phyloP scores from a whole-genome alignment of 2,329 filamentous ascomycete species.

The Trichoderma cornu-damae region DNA sequence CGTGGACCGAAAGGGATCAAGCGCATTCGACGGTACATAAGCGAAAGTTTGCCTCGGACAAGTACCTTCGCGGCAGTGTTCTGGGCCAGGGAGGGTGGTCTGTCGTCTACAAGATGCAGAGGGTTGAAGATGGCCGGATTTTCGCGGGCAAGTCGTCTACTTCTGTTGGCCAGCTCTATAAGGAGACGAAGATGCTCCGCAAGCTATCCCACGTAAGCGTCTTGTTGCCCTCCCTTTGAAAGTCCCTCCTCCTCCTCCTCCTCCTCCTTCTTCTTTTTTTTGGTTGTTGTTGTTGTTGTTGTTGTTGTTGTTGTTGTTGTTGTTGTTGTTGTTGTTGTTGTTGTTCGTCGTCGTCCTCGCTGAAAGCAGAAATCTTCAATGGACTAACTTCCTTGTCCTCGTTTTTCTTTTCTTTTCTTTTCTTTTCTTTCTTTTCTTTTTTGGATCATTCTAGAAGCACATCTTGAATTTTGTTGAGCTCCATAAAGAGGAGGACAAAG shows the following conservation, averaged over 20 bases:
- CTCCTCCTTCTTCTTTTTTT: no score
- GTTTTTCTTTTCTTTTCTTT: no score
- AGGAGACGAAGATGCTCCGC: slow-evolving; percentile 25
- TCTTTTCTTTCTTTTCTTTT: neutral
- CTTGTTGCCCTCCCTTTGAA: neutral
- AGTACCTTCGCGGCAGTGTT: slow-evolving; percentile 25
- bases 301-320: no score
- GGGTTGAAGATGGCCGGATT: slow-evolving; percentile 24
- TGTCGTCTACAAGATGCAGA: slow-evolving; percentile 28
- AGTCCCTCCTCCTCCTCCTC: no score
- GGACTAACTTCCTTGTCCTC: no score
- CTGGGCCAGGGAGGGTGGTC: slow-evolving; percentile 30
- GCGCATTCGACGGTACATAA: slow-evolving; percentile 18
- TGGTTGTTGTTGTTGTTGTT: no score
- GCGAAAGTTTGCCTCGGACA: slow-evolving; percentile 18
- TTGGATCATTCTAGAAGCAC: slow-evolving; percentile 22
- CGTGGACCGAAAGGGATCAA: slow-evolving; percentile 25
- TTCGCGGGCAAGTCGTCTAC: slow-evolving; percentile 30
- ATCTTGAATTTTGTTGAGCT: slow-evolving; percentile 29
- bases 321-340: no score
- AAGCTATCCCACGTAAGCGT: slow-evolving; percentile 27
- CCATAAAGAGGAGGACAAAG: slow-evolving; percentile 23
- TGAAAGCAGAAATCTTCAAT: no score
- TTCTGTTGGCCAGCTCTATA: slow-evolving; percentile 22
- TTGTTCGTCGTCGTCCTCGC: no score